Evolutionary conservation across 495 filamentous ascomycete genomes (phyloP).

Genomic region (Lentithecium fluviatile): DNA sequence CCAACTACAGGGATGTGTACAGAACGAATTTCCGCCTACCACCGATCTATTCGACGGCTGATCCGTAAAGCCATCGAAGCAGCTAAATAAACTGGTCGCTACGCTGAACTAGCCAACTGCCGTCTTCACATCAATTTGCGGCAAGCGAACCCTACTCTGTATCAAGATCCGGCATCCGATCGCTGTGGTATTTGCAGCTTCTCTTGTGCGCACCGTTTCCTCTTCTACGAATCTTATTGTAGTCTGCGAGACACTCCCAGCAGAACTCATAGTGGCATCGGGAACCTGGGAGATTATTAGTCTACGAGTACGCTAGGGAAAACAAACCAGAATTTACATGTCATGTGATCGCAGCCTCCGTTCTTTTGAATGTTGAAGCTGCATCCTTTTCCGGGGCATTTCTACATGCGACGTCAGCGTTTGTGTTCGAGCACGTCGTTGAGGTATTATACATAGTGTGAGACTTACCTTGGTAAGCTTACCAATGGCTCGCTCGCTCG

Average conservation of each 20-base stretch:
- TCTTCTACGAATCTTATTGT: conserved; percentile 3
- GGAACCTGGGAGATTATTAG: conserved; percentile 18
- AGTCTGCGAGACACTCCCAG: conserved; percentile 37
- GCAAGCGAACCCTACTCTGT: too few species aligned
- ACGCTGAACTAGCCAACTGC: too few species aligned
- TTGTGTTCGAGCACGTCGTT: too few species aligned
- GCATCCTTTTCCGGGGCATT: conserved; percentile 37
- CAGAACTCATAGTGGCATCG: conserved; percentile 41
- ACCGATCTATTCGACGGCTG: too few species aligned
- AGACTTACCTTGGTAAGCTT: conserved; percentile 21
- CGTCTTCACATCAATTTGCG: too few species aligned
- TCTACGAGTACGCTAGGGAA: neutral
- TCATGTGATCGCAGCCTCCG: conserved; percentile 41
- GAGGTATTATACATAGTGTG: too few species aligned
- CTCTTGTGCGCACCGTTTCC: conserved; percentile 21
- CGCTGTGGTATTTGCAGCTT: conserved; percentile 21
- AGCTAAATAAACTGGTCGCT: too few species aligned
- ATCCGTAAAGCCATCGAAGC: too few species aligned
- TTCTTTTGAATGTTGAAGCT: conserved; percentile 41
- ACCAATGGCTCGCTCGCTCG: conserved; percentile 27
- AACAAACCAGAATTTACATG: conserved; percentile 29
- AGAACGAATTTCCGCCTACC: too few species aligned
- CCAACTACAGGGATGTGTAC: too few species aligned
- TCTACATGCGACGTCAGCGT: conserved; percentile 8
- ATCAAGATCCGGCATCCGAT: neutral